Evolutionary conservation across 495 filamentous ascomycete genomes (phyloP), one percentile per base, ranked within the genome.

Genomic region (Opeltia flavorubescens): DNA sequence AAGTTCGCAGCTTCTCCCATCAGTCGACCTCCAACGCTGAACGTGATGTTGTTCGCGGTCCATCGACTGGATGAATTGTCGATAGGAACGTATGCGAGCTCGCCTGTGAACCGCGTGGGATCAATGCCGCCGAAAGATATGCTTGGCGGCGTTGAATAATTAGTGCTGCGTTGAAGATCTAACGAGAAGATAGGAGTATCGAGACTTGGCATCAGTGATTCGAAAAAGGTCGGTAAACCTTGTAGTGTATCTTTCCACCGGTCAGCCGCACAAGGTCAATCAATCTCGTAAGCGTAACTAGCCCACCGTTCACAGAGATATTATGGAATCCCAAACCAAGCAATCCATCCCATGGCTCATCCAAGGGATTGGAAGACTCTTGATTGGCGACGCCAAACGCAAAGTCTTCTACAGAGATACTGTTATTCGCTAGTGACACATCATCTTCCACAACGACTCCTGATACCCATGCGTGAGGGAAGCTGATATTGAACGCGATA

Each of bases 401-500:
- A 13, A 44, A 44, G 29, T 44, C 21, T 7, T 44, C 18, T 5
- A 44, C 8, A 5, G 15, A 4, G 1, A 23, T 26, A 30, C n/a
- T 9, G 4, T n/a, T 12, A n/a, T 27, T 15, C 20, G 26, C 8
- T 5, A 44, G 21, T 9, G 42, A 13, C 8, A 44, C 18, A 17
- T 13, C 30, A 33, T 44, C 42, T 21, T 44, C 42, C 4, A 44
- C 42, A 23, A 44, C 42, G 42, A 44, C n/a, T 1, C 42, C 42
- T 13, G 42, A 30, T 3, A 26, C 26, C 13, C 24, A 44, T 5
- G 26, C 2, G 17, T 29, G 29, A 29, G 42, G 42, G 42, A 44
- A 44, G 7, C 5, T 33, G 1, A 17, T 23, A 18, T 30, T 7
- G 13, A 44, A 44, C 8, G 4, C 30, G 13, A 13, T 26, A 12